Evolutionary conservation across 352 stramenopile species (phyloP).

Genomic region (Globisporangium rhizosaccharum): DNA sequence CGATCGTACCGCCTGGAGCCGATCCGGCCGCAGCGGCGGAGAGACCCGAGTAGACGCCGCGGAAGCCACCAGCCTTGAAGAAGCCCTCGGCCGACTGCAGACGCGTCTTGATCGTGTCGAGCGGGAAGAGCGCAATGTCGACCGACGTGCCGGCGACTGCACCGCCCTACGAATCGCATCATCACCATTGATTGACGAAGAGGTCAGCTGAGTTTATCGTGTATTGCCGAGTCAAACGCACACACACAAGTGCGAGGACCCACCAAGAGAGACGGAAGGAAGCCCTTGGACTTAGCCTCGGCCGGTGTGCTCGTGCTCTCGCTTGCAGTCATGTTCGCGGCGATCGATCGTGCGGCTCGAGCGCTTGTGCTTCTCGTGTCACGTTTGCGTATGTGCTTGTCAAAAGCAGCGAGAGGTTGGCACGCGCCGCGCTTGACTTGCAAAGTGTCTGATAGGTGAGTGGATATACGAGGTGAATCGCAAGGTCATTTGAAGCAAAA

Average conservation of each 20-base stretch:
- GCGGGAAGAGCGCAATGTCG: slow-evolving; percentile 97
- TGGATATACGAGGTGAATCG: background rate
- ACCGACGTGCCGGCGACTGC: slow-evolving; percentile 95
- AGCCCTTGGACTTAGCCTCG: slow-evolving; percentile 46
- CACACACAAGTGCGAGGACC: background rate
- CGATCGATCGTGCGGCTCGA: background rate
- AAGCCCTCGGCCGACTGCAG: slow-evolving; percentile 97
- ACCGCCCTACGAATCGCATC: slow-evolving; percentile 51
- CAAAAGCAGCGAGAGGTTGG: background rate
- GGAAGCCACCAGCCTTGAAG: slow-evolving; percentile 95
- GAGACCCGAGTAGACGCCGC: slow-evolving; percentile 89
- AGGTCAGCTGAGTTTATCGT: no score
- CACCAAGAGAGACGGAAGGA: slow-evolving; percentile 64
- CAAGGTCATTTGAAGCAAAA: background rate
- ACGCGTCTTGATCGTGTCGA: slow-evolving; percentile 98
- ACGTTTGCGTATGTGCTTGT: background rate
- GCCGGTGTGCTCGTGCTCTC: slow-evolving; percentile 14
- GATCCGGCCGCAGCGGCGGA: slow-evolving; percentile 89
- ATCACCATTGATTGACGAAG: background rate
- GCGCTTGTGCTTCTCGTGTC: background rate
- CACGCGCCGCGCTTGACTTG: background rate
- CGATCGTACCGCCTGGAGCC: slow-evolving; percentile 75
- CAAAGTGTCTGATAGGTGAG: background rate
- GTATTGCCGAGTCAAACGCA: background rate
- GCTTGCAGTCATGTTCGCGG: slow-evolving; percentile 3